A percentile compares a stretch with the other conserved stretches of the same genome.
phyloP scores from a whole-genome alignment of 2,329 filamentous ascomycete species.

The Macrophomina tecta region DNA sequence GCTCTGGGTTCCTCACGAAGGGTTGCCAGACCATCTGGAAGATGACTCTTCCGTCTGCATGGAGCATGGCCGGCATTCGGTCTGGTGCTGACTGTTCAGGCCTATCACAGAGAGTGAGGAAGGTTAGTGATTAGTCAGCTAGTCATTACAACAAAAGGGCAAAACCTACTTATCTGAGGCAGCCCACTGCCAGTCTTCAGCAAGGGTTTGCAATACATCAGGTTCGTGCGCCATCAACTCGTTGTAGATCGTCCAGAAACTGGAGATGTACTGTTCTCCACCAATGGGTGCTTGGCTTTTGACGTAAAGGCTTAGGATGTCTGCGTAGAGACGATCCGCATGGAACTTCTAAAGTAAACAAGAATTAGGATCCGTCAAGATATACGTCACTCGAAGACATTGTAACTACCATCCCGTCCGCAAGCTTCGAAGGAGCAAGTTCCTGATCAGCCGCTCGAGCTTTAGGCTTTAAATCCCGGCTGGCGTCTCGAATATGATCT shows the following conservation, averaged over 20 bases:
- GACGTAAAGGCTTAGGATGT: neutral
- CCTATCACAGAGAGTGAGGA: too few relatives aligned
- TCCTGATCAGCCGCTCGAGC: neutral
- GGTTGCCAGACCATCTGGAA: neutral
- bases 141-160: neutral
- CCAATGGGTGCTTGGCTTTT: neutral
- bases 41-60: neutral
- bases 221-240: neutral
- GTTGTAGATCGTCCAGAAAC: neutral
- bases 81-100: neutral
- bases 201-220: neutral
- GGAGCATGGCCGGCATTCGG: neutral
- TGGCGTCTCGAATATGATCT: neutral
- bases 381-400: too few relatives aligned
- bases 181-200: neutral
- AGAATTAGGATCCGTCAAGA: too few relatives aligned
- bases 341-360: neutral
- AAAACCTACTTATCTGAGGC: neutral
- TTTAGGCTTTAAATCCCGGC: neutral
- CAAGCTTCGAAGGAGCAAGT: neutral
- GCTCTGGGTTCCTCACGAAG: neutral
- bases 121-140: neutral
- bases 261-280: neutral
- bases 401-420: neutral
- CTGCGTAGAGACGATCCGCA: neutral